Conservation (phyloP, 1,284 basidiomycete species). For the Cryptococcus depauperatus region DNA sequence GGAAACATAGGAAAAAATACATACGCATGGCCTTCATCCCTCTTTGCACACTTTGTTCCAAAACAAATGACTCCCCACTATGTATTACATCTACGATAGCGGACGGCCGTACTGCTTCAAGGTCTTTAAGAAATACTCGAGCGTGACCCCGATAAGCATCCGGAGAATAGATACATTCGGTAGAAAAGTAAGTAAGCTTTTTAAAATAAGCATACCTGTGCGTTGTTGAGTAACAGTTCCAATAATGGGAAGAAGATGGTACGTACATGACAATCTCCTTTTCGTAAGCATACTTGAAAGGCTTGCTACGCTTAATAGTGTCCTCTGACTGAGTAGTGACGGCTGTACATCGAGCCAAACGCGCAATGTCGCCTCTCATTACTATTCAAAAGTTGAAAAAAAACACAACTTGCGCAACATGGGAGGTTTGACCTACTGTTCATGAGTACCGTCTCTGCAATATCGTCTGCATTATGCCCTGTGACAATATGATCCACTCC, state of each 20-base stretch:
- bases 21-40: constrained; percentile 69
- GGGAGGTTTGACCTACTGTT: constrained; percentile 60
- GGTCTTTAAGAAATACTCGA: constrained; percentile 84
- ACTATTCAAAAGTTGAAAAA: constrained; percentile 51
- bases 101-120: constrained; percentile 85
- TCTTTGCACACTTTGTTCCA: constrained; percentile 67
- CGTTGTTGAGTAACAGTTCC: constrained; percentile 5
- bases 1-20: constrained; percentile 25
- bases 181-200: constrained; percentile 96
- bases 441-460: constrained; percentile 98
- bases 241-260: neutral
- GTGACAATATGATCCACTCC: constrained; percentile 97
- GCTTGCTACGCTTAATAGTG: constrained; percentile 92
- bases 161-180: constrained; percentile 98
- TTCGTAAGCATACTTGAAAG: constrained; percentile 98
- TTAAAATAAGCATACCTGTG: constrained; percentile 95
- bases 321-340: constrained; percentile 91
- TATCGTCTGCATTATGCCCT: constrained; percentile 97
- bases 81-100: constrained; percentile 98
- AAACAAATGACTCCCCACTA: constrained; percentile 80
- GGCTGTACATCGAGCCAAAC: constrained; percentile 84
- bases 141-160: constrained; percentile 94
- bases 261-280: constrained; percentile 97
- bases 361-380: constrained; percentile 92
- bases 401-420: neutral